phyloP scores from a whole-genome alignment of 2,329 filamentous ascomycete species.

The Elsinoe australis region DNA sequence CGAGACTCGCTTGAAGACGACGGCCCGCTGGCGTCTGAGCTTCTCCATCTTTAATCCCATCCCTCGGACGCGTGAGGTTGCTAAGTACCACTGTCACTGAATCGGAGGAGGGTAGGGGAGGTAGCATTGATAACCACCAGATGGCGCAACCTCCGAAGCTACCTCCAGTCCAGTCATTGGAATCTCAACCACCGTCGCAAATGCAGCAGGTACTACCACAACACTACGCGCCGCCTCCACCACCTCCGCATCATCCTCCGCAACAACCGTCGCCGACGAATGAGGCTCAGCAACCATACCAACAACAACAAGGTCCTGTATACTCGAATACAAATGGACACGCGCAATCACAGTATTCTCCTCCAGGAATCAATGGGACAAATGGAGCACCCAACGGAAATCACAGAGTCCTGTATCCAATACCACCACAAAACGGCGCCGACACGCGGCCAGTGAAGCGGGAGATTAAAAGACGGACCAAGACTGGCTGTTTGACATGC shows the following conservation, averaged over 20 bases:
- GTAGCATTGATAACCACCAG: conserved; percentile 2
- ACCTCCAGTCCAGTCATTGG: conserved; percentile 26
- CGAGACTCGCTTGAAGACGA: not conserved
- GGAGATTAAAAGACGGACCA: conserved; percentile 68
- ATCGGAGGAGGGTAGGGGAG: conserved; percentile 14
- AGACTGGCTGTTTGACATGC: conserved; percentile 57
- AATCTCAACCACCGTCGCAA: conserved; percentile 15
- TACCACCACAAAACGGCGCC: conserved; percentile 47
- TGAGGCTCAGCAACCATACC: conserved; percentile 21
- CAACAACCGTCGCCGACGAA: conserved; percentile 19
- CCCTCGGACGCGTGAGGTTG: conserved; percentile 2
- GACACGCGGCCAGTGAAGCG: conserved; percentile 58
- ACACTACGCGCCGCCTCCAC: conserved; percentile 21
- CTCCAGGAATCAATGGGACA: conserved; percentile 22
- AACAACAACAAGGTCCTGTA: conserved; percentile 23
- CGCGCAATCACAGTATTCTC: conserved; percentile 22
- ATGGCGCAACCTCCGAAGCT: conserved; percentile 18
- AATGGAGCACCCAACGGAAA: conserved; percentile 23
- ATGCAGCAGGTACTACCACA: conserved; percentile 18
- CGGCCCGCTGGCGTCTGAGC: conserved; percentile 2
- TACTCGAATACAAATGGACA: conserved; percentile 16
- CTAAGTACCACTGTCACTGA: not conserved
- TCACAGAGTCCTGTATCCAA: conserved; percentile 45
- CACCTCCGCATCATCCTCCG: not conserved
- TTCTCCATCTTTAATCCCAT: conserved; percentile 8